phyloP scores from a whole-genome alignment of 192 early-diverging fungal genomes.

The Lobosporangium transversale region DNA sequence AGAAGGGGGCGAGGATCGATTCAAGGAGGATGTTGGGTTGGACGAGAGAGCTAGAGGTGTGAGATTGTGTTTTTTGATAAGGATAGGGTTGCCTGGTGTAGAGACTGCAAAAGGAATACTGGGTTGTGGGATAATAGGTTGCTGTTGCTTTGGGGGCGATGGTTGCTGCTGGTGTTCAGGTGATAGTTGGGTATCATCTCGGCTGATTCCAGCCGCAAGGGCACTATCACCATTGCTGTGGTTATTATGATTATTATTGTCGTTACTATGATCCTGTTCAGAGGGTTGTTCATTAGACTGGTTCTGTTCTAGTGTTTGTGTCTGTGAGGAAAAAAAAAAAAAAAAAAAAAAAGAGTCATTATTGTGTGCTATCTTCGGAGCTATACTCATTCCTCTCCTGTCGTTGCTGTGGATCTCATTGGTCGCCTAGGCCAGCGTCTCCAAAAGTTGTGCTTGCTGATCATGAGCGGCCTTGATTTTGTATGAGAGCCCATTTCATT shows the following conservation, averaged over 20 bases:
- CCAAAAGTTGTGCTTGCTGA: no score
- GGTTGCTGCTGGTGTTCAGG: constrained; percentile 18
- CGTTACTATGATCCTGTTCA: not conserved
- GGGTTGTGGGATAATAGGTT: constrained; percentile 11
- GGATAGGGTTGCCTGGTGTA: constrained; percentile 45
- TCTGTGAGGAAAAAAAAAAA: not conserved
- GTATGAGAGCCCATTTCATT: no score
- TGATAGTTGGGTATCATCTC: constrained; percentile 23
- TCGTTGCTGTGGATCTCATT: no score
- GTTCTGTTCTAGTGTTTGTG: not conserved
- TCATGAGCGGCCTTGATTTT: no score
- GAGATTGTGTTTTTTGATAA: constrained; percentile 29
- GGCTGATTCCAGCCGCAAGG: constrained; percentile 1
- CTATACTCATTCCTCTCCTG: no score
- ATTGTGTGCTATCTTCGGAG: no score
- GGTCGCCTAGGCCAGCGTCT: no score
- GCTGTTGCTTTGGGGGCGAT: not conserved
- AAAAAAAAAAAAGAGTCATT: no score
- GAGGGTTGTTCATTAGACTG: not conserved
- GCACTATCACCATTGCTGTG: not conserved
- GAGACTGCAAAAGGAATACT: constrained; percentile 48
- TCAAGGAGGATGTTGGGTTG: not conserved
- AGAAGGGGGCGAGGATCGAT: constrained; percentile 5
- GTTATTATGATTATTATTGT: no score
- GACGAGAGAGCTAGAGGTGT: constrained; percentile 25